Evolutionary conservation across 148 eudicot species (phyloP).

Genomic region (Heliosperma pusillum): DNA sequence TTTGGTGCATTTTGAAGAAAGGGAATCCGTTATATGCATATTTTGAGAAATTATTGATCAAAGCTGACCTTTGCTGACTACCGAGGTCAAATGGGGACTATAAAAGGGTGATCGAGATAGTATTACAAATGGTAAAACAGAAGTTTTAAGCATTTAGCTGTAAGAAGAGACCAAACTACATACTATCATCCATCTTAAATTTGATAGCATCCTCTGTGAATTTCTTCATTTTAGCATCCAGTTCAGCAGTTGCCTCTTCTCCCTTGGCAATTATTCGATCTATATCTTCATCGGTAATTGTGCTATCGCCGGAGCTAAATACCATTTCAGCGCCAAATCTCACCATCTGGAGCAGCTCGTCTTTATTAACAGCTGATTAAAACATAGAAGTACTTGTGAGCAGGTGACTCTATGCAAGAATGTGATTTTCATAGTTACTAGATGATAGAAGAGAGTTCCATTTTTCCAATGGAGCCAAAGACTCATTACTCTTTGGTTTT

Average conservation of each 20-base stretch:
- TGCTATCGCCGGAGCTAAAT: conserved; percentile 95
- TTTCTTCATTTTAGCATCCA: conserved; percentile 98
- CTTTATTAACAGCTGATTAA: conserved; percentile 92
- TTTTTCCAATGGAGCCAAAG: no score
- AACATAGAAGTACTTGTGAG: conserved; percentile 20
- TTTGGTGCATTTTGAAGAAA: neutral
- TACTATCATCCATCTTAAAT: conserved; percentile 98
- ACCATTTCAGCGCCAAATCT: conserved; percentile 99
- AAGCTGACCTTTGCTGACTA: no score
- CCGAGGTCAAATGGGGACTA: conserved; percentile 9
- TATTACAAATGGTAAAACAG: neutral
- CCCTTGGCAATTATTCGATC: conserved; percentile 96
- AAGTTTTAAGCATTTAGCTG: neutral
- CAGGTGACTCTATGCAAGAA: neutral
- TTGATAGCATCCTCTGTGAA: conserved; percentile 97
- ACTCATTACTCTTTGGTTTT: no score
- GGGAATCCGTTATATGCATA: neutral
- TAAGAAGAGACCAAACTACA: conserved; percentile 22
- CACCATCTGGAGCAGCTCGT: conserved; percentile 97
- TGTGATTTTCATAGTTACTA: neutral
- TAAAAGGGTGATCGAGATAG: neutral
- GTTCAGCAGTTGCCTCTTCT: conserved; percentile 97
- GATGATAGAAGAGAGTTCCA: neutral
- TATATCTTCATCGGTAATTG: conserved; percentile 92
- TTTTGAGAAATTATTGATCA: neutral